Base-by-base conservation (phyloP, 2,329 filamentous ascomycete genomes). In the Microdochium nivale region DNA sequence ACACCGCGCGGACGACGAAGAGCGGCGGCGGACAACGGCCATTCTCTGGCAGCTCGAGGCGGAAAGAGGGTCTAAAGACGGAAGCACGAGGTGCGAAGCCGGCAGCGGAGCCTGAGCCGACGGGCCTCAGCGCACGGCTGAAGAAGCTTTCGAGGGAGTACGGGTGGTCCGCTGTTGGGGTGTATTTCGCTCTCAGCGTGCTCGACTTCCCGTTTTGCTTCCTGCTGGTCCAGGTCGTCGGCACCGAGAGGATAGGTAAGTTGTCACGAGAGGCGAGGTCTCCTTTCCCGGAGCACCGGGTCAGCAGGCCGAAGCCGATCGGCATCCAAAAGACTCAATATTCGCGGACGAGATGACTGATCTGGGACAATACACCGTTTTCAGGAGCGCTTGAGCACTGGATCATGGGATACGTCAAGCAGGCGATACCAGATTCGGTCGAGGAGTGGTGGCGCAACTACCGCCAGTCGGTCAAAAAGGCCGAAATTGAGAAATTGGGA, bases 121-220 rank as follows among this genome's bases (percentile, higher is more conserved):
- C 73, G 13, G 80, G 83, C 8, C 67, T 94, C 43, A 85, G 84
- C 2, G 83, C 83, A 56, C 80, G 86, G 25, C 73, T 97, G 65
- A 90, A 86, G 69, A 90, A 88, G 65, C 79, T 99, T 47, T 90
- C 87, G 2, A 84, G 86, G 56, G 92, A 97, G 68, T 99, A 99
- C 68, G 94, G 94, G 40, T 97, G 91, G 90, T 80, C 88, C 3
- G 91, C 91, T 1, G 70, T 96, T 4, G 92, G 90, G n/a, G 88
- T 99, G 14, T 99, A 99, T 68, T 69, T 96, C 11, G 77, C 76
- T 1, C 72, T 99, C 51, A 91, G 88, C 43, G 86, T 88, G 35
- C 72, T 96, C 49, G 94, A 99, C 70, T 95, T 97, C 58, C 94
- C 94, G 0, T 88, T 97, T 65, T 97, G 92, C 71, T 99, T 96